A percentile compares a stretch with the other conserved stretches of the same genome.
phyloP scores from a whole-genome alignment of 2,329 filamentous ascomycete genomes.

The Trichoderma aggressivum region DNA sequence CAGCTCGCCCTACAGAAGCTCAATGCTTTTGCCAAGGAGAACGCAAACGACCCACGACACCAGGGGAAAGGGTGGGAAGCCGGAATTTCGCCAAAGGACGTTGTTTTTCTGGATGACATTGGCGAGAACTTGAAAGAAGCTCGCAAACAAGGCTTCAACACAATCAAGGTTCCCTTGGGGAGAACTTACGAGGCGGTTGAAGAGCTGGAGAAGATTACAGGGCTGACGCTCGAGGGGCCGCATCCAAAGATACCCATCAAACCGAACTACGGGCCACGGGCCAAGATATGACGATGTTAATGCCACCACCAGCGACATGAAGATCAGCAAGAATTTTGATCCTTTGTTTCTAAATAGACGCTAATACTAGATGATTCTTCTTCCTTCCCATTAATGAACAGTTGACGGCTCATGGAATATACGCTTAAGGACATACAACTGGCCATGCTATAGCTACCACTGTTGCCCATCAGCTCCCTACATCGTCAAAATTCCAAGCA shows the following conservation, averaged over 20 bases:
- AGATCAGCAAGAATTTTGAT: not conserved
- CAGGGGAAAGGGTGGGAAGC: slow-evolving; percentile 42
- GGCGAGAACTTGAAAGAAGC: slow-evolving; percentile 87
- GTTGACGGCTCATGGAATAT: not conserved
- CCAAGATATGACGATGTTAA: slow-evolving; percentile 38
- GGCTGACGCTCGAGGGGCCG: slow-evolving; percentile 57
- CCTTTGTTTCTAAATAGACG: not conserved
- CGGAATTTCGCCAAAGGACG: slow-evolving; percentile 59
- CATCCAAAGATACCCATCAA: slow-evolving; percentile 50
- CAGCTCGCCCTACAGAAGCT: slow-evolving; percentile 65
- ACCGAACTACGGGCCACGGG: slow-evolving; percentile 35
- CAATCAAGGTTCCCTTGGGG: slow-evolving; percentile 80
- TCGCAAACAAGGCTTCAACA: slow-evolving; percentile 69
- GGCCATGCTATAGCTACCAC: not conserved
- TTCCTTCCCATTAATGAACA: not conserved
- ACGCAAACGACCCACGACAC: slow-evolving; percentile 40
- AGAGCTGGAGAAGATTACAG: slow-evolving; percentile 72
- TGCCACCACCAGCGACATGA: not conserved
- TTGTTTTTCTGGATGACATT: slow-evolving; percentile 91
- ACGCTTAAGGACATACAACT: not conserved
- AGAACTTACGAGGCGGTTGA: slow-evolving; percentile 76
- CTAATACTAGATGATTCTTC: not conserved
- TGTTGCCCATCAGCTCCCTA: not conserved
- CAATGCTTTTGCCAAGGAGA: slow-evolving; percentile 57
- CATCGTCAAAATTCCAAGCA: not conserved